Percentiles rank a stretch among this genome's conserved stretches.
Conservation (phyloP, 2,329 filamentous ascomycete species). For the Phaeosphaeria sp. region DNA sequence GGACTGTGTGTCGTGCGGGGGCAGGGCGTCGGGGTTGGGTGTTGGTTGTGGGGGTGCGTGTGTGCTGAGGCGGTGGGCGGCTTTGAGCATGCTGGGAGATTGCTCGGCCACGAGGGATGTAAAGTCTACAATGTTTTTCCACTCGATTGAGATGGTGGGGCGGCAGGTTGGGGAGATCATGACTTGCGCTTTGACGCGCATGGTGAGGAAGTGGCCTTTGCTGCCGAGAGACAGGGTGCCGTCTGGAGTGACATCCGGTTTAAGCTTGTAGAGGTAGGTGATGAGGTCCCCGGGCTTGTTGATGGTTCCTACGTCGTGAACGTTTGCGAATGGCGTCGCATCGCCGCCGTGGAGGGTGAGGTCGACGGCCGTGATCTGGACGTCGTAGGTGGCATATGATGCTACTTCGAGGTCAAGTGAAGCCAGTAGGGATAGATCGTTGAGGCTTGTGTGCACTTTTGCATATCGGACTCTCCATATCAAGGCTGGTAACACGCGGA, state of each 20-base stretch:
- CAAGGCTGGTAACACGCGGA: conserved; percentile 71
- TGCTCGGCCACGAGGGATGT: conserved; percentile 47
- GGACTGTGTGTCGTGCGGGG: conserved; percentile 27
- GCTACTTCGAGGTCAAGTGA: conserved; percentile 78
- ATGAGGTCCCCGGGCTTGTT: conserved; percentile 77
- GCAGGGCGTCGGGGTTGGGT: conserved; percentile 36
- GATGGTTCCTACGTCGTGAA: conserved; percentile 61
- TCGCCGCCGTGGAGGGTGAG: conserved; percentile 65
- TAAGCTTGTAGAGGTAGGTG: conserved; percentile 74
- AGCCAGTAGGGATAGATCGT: conserved; percentile 64
- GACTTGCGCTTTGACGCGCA: conserved; percentile 67
- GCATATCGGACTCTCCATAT: conserved; percentile 78
- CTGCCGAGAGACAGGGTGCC: conserved; percentile 55
- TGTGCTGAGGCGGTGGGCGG: conserved; percentile 39
- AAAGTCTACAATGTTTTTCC: conserved; percentile 74
- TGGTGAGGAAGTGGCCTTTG: conserved; percentile 55
- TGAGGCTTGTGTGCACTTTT: conserved; percentile 65
- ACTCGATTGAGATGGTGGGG: conserved; percentile 68
- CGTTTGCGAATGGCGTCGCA: conserved; percentile 57
- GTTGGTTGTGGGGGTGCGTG: conserved; percentile 26
- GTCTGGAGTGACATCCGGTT: conserved; percentile 50
- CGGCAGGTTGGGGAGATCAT: conserved; percentile 64
- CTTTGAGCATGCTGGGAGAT: conserved; percentile 49
- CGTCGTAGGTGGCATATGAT: conserved; percentile 70
- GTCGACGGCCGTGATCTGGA: conserved; percentile 66